Conservation (phyloP, 2,329 filamentous ascomycete genomes). For the Hymenoscyphus fructigenus region DNA sequence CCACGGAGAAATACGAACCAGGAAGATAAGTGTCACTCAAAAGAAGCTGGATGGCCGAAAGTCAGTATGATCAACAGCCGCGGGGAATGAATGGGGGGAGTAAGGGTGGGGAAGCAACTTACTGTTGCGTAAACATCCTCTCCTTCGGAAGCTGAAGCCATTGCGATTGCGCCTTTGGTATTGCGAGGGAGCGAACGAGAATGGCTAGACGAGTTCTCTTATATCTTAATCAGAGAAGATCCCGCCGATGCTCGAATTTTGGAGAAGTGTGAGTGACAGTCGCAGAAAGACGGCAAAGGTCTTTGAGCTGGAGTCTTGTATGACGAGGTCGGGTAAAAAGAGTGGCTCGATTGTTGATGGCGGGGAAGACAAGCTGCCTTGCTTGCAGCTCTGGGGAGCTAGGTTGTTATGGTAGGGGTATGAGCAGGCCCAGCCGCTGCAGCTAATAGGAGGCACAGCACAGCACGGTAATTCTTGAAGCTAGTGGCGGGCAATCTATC, state of each 20-base stretch:
- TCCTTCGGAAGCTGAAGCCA: conserved; percentile 42
- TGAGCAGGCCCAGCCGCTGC: no score
- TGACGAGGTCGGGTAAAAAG: background rate
- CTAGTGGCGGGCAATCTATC: no score
- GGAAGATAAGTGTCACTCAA: conserved; percentile 91
- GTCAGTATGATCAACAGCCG: conserved; percentile 3
- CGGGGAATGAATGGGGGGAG: background rate
- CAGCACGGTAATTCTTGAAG: no score
- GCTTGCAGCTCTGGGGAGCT: background rate
- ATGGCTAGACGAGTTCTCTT: conserved; percentile 2
- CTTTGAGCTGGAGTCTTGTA: background rate
- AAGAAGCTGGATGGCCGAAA: conserved; percentile 64
- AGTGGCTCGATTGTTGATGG: conserved; percentile 4
- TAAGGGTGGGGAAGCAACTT: conserved; percentile 13
- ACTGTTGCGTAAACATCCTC: conserved; percentile 69
- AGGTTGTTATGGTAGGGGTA: background rate
- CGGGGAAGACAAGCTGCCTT: background rate
- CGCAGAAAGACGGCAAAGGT: background rate
- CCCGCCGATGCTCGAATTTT: background rate
- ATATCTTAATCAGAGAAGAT: background rate
- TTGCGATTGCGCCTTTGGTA: conserved; percentile 27
- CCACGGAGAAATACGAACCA: conserved; percentile 54
- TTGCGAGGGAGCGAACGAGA: background rate
- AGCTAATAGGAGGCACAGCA: no score
- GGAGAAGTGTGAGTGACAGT: background rate